Percentiles rank a stretch among this genome's conserved stretches.
Conservation (phyloP, 2,329 filamentous ascomycete species). For the Bipolaris sorokiniana region DNA sequence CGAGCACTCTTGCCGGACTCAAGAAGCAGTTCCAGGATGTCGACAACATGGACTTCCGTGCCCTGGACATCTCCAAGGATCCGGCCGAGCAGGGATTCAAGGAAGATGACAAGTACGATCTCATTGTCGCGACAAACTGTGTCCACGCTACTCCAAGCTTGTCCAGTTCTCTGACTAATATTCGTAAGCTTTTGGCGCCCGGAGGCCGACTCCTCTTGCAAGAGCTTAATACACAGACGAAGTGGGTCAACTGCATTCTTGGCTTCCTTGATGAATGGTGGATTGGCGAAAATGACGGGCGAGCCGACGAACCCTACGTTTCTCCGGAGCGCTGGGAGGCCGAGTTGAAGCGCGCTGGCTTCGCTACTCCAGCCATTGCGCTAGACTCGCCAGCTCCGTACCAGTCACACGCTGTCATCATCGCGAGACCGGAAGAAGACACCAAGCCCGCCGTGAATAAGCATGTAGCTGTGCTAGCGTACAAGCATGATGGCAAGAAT, state of each 20-base stretch:
- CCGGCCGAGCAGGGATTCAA: conserved; percentile 18
- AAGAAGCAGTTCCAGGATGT: conserved; percentile 3
- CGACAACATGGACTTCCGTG: conserved; percentile 3
- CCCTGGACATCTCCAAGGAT: conserved; percentile 18
- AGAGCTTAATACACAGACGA: conserved; percentile 43
- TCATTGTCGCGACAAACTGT: conserved; percentile 20
- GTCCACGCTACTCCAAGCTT: background rate
- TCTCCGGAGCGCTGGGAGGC: conserved; percentile 39
- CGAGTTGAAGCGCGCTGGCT: conserved; percentile 40
- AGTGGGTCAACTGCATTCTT: conserved; percentile 26
- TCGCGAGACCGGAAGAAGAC: background rate
- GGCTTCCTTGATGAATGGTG: conserved; percentile 49
- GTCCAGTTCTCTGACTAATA: background rate
- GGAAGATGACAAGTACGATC: conserved; percentile 15
- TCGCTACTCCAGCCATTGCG: conserved; percentile 13
- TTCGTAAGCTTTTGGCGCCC: conserved; percentile 30
- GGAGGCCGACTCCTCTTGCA: conserved; percentile 53
- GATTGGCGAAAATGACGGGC: conserved; percentile 38
- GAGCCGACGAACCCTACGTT: conserved; percentile 34
- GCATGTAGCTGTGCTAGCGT: background rate
- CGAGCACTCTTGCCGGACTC: conserved; percentile 9
- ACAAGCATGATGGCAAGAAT: background rate
- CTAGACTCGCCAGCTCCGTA: background rate
- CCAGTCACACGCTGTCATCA: background rate
- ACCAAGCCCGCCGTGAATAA: background rate